Evolutionary conservation across 73 alveolate genomes (phyloP), one percentile per base, ranked within the genome.

Genomic region (Halteria grandinella): DNA sequence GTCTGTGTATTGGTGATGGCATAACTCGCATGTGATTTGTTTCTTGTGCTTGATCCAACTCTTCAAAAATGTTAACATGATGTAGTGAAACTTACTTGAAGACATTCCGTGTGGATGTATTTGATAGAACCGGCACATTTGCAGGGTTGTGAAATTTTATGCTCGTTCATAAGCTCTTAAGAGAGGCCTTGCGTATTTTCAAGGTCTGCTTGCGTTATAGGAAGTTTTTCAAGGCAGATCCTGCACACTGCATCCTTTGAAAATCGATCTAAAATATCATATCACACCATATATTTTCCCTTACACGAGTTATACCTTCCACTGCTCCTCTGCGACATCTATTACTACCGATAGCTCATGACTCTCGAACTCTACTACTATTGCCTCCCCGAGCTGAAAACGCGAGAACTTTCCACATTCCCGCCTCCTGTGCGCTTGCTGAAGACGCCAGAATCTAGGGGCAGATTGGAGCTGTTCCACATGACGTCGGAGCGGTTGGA

Each of bases 231-330:
- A 27, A 41, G 47, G 69, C 80, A 66, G 3, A 66, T 66, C 29
- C 80, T 66, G 39, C 80, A 66, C 4, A 66, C 80, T 4, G 66
- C 53, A 24, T 66, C 80, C 21, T 66, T 66, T 12, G 80, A 66
- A 39, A 17, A 39, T 8, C n/a, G 15, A 6, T 62, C 4, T 23
- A 62, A 11, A 39, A 39, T 62, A n/a, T 20, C 20, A 20, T 37
- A 39, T 6, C 12, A 14, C 10, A 39, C 15, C 18, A 11, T 39
- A 39, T 15, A 39, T 11, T 10, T 39, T 11, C 15, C 15, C 10
- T 62, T 39, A 62, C 55, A 18, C 1, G 80, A 66, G 28, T 66
- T 66, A 44, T 44, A 66, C 47, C 80, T 66, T 18, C 80, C 47
- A 33, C 69, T 66, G 18, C 18, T 48, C n/a, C n/a, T n/a, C n/a